A percentile compares a stretch with the other conserved stretches of the same genome.
These are phyloP conservation scores for Botryotinia globosa DNA, from an alignment of 2,329 filamentous ascomycete species.

Conservation along the genomic window DNA sequence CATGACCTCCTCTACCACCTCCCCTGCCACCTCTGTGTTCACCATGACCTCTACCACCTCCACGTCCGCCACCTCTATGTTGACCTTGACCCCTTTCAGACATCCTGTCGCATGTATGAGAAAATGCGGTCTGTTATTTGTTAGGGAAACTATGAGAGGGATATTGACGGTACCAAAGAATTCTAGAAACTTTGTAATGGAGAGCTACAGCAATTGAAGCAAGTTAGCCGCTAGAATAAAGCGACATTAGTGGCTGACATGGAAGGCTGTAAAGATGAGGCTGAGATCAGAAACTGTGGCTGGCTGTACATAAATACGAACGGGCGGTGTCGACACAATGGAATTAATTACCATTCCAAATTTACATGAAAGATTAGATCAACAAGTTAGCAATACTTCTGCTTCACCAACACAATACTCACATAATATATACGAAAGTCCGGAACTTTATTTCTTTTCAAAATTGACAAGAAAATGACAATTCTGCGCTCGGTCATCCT, in stretches of 20 bases:
- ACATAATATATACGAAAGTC: not conserved
- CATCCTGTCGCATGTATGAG: slow-evolving; percentile 22
- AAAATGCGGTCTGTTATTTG: not conserved
- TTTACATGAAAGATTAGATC: not conserved
- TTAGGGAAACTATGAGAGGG: not conserved
- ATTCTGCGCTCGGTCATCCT: not conserved
- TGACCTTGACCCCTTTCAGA: slow-evolving; percentile 27
- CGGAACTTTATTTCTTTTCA: not conserved
- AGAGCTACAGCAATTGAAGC: slow-evolving; percentile 1
- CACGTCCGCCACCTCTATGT: slow-evolving; percentile 26
- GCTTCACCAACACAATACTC: not conserved
- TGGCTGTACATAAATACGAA: not conserved
- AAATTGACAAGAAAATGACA: not conserved
- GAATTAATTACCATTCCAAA: not conserved
- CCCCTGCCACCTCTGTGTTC: slow-evolving; percentile 25
- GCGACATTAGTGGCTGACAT: not conserved
- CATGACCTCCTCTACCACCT: slow-evolving; percentile 36
- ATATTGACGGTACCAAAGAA: not conserved
- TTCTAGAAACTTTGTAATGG: slow-evolving; percentile 6
- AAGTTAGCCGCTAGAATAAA: slow-evolving; percentile 9
- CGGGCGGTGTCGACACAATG: not conserved
- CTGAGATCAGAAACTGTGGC: not conserved
- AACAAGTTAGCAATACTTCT: not conserved
- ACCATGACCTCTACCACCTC: slow-evolving; percentile 21
- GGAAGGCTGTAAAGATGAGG: not conserved